Percentiles rank a stretch among this genome's conserved stretches.
These are phyloP conservation scores for Serendipita sp. DNA, from an alignment of 768 basidiomycete species.

Conservation along the genomic window DNA sequence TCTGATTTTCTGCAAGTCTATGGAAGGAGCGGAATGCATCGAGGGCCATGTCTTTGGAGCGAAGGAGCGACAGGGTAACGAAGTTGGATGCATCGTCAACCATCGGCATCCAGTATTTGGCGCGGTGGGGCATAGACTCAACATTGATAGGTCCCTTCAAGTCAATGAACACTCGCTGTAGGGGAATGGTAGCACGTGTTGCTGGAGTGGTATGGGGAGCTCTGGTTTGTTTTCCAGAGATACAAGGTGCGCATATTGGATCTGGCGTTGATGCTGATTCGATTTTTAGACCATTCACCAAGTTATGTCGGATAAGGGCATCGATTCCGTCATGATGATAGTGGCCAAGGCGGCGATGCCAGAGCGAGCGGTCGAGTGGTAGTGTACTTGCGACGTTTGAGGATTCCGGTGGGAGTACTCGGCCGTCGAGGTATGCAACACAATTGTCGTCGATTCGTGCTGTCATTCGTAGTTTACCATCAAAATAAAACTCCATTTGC, in stretches of 20 bases:
- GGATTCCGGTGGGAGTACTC: slow-evolving; percentile 7
- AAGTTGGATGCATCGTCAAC: slow-evolving; percentile 2
- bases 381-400: slow-evolving; percentile 13
- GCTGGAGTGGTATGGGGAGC: slow-evolving; percentile 12
- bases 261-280: slow-evolving; percentile 15
- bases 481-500: background rate
- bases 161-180: slow-evolving; percentile 20
- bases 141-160: slow-evolving; percentile 17
- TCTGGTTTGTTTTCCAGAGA: slow-evolving; percentile 25
- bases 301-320: slow-evolving; percentile 9
- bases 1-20: background rate
- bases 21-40: background rate
- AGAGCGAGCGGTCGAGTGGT: slow-evolving; percentile 15
- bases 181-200: slow-evolving; percentile 6
- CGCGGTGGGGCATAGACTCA: background rate
- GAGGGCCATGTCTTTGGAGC: background rate
- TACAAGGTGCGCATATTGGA: slow-evolving; percentile 21
- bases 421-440: slow-evolving; percentile 16
- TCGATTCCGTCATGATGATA: slow-evolving; percentile 15
- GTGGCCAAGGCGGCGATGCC: slow-evolving; percentile 22
- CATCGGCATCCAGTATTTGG: background rate
- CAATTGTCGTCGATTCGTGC: slow-evolving; percentile 16
- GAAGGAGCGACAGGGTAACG: background rate
- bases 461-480: slow-evolving; percentile 11
- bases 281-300: slow-evolving; percentile 18